Evolutionary conservation across 148 eudicot species (phyloP).

Genomic region (Chenopodium quinoa): DNA sequence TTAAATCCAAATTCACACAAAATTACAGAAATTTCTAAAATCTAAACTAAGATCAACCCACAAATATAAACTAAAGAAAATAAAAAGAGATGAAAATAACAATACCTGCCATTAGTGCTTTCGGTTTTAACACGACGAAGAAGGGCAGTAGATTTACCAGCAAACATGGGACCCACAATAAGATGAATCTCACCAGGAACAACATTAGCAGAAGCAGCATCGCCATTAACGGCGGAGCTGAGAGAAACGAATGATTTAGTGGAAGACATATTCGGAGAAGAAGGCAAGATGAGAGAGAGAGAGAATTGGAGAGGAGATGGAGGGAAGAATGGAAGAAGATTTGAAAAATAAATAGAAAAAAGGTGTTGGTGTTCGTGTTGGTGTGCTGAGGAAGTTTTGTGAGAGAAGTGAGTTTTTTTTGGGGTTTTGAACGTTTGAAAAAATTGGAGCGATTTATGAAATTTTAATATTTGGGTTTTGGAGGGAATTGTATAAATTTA

Average conservation of each 20-base stretch:
- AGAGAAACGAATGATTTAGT: conserved; percentile 7
- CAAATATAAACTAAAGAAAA: too few relatives aligned
- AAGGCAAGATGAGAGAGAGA: too few relatives aligned
- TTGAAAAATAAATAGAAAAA: neutral
- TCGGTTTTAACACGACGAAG: conserved; percentile 72
- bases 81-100: neutral
- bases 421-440: neutral
- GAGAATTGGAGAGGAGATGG: neutral
- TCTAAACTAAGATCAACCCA: too few relatives aligned
- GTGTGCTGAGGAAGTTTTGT: conserved; percentile 14
- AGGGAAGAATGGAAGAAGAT: neutral
- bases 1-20: too few relatives aligned
- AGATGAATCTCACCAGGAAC: conserved; percentile 75
- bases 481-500: neutral
- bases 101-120: conserved; percentile 57
- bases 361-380: neutral
- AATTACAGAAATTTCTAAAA: too few relatives aligned
- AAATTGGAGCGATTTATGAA: conserved; percentile 2
- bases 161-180: conserved; percentile 85
- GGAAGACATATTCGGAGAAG: conserved; percentile 16
- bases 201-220: neutral
- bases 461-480: conserved; percentile 3
- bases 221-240: neutral
- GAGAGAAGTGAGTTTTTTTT: too few relatives aligned
- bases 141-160: conserved; percentile 82